These are phyloP conservation scores for Colletotrichum sp. DNA, from an alignment of 2,329 filamentous ascomycete genomes.

Conservation along the genomic window DNA sequence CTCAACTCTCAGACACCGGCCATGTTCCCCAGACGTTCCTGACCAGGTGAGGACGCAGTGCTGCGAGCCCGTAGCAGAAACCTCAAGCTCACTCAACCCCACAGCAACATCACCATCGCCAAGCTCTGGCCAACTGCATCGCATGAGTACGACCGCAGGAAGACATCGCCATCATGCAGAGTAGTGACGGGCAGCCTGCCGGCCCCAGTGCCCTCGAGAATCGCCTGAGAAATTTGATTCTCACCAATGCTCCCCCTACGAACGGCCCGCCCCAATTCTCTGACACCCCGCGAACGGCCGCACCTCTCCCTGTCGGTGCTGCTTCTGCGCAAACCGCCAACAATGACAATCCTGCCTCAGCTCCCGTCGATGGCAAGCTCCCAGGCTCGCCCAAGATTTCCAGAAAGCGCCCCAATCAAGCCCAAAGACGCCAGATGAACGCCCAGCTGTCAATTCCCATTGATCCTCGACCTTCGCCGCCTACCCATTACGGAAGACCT, in stretches of 20 bases:
- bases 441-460: slow-evolving; percentile 63
- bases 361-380: slow-evolving; percentile 41
- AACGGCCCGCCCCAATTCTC: slow-evolving; percentile 22
- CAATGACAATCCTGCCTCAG: not conserved
- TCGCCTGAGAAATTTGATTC: slow-evolving; percentile 63
- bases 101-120: not conserved
- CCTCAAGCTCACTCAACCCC: slow-evolving; percentile 3
- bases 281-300: slow-evolving; percentile 12
- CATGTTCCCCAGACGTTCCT: not conserved
- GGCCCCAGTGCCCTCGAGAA: slow-evolving; percentile 56
- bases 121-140: not conserved
- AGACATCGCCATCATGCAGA: not conserved
- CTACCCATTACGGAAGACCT: slow-evolving; percentile 30
- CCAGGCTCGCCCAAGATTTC: slow-evolving; percentile 30
- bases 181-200: slow-evolving; percentile 22
- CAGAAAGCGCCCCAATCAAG: slow-evolving; percentile 65
- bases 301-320: not conserved
- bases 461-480: slow-evolving; percentile 46
- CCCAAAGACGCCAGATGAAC: slow-evolving; percentile 67
- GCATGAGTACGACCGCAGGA: not conserved
- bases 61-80: not conserved
- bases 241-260: slow-evolving; percentile 50
- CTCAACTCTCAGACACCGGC: not conserved
- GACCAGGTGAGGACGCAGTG: not conserved
- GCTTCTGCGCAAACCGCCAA: not conserved